Conservation (phyloP, 345 rosid genomes). For the Arabidopsis arenosa region DNA sequence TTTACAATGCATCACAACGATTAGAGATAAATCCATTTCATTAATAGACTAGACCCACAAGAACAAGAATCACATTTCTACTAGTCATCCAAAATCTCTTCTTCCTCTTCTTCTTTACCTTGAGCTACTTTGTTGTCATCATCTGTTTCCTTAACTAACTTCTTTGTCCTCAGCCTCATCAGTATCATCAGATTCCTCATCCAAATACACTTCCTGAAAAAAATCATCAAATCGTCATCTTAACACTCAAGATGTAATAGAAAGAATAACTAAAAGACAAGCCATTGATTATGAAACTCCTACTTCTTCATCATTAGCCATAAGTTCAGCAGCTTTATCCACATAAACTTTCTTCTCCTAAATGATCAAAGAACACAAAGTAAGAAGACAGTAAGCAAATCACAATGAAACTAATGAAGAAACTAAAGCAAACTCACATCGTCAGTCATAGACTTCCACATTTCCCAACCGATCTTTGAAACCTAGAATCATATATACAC, state of each 20-base stretch:
- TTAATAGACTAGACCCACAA: constrained; percentile 2
- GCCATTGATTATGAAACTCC: constrained; percentile 1
- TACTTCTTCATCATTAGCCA: constrained; percentile 57
- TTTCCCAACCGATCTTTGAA: constrained; percentile 82
- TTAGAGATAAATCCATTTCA: neutral
- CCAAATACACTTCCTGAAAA: neutral
- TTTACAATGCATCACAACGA: constrained; percentile 21
- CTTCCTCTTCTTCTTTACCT: constrained; percentile 47
- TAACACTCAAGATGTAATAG: neutral
- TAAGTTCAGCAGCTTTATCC: constrained; percentile 77
- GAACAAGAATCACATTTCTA: constrained; percentile 15
- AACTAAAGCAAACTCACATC: constrained; percentile 56
- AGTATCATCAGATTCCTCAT: constrained; percentile 41
- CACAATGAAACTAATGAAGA: neutral
- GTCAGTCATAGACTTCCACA: constrained; percentile 78
- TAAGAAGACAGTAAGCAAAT: neutral
- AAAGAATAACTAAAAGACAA: too few relatives aligned
- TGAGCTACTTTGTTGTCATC: neutral
- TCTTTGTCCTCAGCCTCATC: constrained; percentile 22
- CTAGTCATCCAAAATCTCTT: constrained; percentile 53
- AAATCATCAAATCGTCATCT: constrained; percentile 9
- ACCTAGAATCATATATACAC: constrained; percentile 47
- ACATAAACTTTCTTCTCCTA: constrained; percentile 79
- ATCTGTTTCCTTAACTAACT: neutral
- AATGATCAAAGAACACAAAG: constrained; percentile 10